These are phyloP conservation scores for Pestalotiopsis sp. DNA, from an alignment of 2,329 filamentous ascomycete species.

Conservation along the genomic window DNA sequence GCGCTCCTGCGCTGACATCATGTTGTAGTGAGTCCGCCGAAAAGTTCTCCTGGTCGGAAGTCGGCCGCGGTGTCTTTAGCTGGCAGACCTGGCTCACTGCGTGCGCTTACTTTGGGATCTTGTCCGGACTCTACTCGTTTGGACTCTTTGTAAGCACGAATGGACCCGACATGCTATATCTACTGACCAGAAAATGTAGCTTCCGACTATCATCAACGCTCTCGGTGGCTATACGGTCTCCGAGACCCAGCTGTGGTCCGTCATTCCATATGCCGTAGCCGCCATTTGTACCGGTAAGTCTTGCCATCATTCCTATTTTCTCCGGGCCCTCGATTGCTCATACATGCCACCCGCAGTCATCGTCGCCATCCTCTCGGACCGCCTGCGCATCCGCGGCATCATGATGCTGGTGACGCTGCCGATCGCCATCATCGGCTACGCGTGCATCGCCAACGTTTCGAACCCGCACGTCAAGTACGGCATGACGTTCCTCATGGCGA, in stretches of 20 bases:
- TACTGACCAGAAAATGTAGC: conserved; percentile 31
- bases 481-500: conserved; percentile 70
- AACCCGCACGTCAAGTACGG: conserved; percentile 57
- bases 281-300: conserved; percentile 52
- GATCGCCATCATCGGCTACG: conserved; percentile 67
- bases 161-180: not conserved
- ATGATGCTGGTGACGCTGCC: conserved; percentile 67
- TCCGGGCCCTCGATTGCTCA: too few relatives aligned
- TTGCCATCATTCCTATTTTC: not conserved
- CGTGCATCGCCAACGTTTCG: conserved; percentile 59
- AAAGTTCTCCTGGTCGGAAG: conserved; percentile 62
- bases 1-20: not conserved
- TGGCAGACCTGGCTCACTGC: conserved; percentile 66
- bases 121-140: conserved; percentile 63
- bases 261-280: conserved; percentile 65
- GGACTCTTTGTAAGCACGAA: conserved; percentile 58
- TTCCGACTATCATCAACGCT: conserved; percentile 67
- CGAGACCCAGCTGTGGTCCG: conserved; percentile 63
- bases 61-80: conserved; percentile 61
- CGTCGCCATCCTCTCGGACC: conserved; percentile 62
- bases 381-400: conserved; percentile 59
- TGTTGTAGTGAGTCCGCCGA: conserved; percentile 40
- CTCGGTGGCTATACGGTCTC: conserved; percentile 54
- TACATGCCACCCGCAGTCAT: conserved; percentile 36
- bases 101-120: conserved; percentile 61